These are phyloP conservation scores for Henckelia pumila DNA, from an alignment of 257 asterid genomes.

Conservation along the genomic window DNA sequence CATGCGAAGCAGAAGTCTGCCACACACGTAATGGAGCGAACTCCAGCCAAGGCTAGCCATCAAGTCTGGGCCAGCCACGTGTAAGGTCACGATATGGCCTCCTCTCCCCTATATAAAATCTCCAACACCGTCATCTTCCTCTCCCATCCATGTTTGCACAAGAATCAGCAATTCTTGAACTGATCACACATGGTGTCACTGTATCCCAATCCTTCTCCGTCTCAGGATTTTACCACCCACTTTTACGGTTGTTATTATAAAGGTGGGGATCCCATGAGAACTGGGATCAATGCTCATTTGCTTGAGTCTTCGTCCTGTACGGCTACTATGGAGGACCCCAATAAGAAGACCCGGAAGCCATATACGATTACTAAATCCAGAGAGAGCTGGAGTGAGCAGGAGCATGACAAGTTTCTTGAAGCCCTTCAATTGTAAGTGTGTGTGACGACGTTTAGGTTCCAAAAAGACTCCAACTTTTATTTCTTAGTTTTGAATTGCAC, in stretches of 20 bases:
- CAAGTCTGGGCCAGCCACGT: slow-evolving; percentile 22
- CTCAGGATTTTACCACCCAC: slow-evolving; percentile 39
- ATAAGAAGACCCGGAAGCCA: neutral
- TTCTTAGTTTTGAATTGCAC: too few species aligned
- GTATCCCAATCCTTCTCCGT: slow-evolving; percentile 54
- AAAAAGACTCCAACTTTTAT: too few species aligned
- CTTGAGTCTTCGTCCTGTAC: slow-evolving; percentile 17
- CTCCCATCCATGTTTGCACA: neutral
- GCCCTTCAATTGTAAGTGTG: slow-evolving; percentile 49
- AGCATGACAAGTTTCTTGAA: slow-evolving; percentile 4
- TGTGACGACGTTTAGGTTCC: neutral
- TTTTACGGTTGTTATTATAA: slow-evolving; percentile 26
- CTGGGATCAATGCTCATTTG: slow-evolving; percentile 12
- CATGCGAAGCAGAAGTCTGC: too few species aligned
- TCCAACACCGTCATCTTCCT: too few species aligned
- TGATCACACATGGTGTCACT: slow-evolving; percentile 64
- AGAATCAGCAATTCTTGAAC: too few species aligned
- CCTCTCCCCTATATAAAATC: neutral
- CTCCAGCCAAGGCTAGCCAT: neutral
- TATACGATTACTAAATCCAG: neutral
- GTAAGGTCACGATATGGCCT: slow-evolving; percentile 25
- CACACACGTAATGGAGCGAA: neutral
- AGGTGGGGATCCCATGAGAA: slow-evolving; percentile 37
- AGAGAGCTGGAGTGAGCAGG: neutral
- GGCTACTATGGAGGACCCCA: neutral